A percentile compares a stretch with the other conserved stretches of the same genome.
Evolutionary conservation across 2,329 filamentous ascomycete species (phyloP).

Genomic region (Cladosporium sp.): DNA sequence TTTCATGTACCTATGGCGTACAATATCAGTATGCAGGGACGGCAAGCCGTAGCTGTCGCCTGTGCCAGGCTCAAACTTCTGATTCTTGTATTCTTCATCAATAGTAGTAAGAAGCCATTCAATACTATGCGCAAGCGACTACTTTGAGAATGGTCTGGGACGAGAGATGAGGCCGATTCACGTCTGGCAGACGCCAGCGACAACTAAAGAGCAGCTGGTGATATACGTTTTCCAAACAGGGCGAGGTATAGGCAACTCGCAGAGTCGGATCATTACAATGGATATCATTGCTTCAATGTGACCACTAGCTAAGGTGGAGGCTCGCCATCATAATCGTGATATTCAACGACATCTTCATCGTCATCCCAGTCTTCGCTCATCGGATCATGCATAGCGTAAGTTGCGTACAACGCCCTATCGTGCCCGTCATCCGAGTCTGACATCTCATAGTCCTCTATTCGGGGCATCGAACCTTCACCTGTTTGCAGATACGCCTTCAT

Average conservation of each 20-base stretch:
- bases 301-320: neutral
- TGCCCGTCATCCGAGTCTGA: neutral
- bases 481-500: neutral
- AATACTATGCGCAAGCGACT: neutral
- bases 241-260: neutral
- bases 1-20: no score
- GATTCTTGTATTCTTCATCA: neutral
- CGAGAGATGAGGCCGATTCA: neutral
- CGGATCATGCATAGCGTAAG: neutral
- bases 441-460: neutral
- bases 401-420: neutral
- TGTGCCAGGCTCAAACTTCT: no score
- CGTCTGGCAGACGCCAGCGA: neutral
- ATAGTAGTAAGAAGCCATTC: neutral
- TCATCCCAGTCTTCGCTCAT: neutral
- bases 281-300: neutral
- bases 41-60: no score
- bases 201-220: neutral
- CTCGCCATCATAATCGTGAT: neutral
- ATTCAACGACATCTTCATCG: neutral
- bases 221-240: neutral
- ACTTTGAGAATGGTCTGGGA: neutral
- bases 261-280: neutral
- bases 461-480: neutral
- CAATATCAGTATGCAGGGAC: no score